These are phyloP conservation scores for Talaromyces marneffei DNA, from an alignment of 2,329 filamentous ascomycete genomes.

Conservation along the genomic window DNA sequence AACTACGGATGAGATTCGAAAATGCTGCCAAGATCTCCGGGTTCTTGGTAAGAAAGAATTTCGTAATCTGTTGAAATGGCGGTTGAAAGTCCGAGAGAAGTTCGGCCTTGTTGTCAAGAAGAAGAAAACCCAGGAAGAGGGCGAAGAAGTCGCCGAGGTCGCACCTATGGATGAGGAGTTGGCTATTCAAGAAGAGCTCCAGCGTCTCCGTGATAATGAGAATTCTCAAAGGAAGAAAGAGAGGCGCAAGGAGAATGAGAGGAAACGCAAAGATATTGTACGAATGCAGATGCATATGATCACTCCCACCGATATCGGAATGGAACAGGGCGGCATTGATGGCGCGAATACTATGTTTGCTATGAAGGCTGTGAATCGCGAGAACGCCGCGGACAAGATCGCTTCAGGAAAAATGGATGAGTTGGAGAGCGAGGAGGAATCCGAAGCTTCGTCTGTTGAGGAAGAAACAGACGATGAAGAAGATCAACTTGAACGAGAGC, in stretches of 20 bases:
- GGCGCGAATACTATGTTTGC: slow-evolving; percentile 83
- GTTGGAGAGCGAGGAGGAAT: slow-evolving; percentile 52
- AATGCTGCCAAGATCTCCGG: slow-evolving; percentile 76
- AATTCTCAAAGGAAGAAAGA: slow-evolving; percentile 73
- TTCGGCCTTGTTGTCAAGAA: slow-evolving; percentile 83
- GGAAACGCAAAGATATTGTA: slow-evolving; percentile 89
- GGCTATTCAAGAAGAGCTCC: slow-evolving; percentile 79
- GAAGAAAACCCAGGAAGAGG: slow-evolving; percentile 47
- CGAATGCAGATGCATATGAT: slow-evolving; percentile 97
- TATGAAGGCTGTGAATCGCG: slow-evolving; percentile 74
- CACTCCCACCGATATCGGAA: slow-evolving; percentile 88
- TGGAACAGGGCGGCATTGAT: slow-evolving; percentile 73
- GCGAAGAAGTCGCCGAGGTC: slow-evolving; percentile 73
- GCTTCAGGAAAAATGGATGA: slow-evolving; percentile 72
- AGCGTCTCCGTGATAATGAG: slow-evolving; percentile 74
- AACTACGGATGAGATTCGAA: slow-evolving; percentile 74
- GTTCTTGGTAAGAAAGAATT: slow-evolving; percentile 93
- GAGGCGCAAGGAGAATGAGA: slow-evolving; percentile 80
- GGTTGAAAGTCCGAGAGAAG: slow-evolving; percentile 78
- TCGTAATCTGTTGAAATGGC: slow-evolving; percentile 81
- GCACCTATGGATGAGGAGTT: slow-evolving; percentile 93
- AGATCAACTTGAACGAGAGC: slow-evolving; percentile 73
- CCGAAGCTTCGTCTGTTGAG: slow-evolving; percentile 50
- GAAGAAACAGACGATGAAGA: slow-evolving; percentile 68
- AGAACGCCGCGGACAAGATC: slow-evolving; percentile 62